Evolutionary conservation across 108 stramenopile genomes (phyloP).

Genomic region (Poteriospumella lacustris): DNA sequence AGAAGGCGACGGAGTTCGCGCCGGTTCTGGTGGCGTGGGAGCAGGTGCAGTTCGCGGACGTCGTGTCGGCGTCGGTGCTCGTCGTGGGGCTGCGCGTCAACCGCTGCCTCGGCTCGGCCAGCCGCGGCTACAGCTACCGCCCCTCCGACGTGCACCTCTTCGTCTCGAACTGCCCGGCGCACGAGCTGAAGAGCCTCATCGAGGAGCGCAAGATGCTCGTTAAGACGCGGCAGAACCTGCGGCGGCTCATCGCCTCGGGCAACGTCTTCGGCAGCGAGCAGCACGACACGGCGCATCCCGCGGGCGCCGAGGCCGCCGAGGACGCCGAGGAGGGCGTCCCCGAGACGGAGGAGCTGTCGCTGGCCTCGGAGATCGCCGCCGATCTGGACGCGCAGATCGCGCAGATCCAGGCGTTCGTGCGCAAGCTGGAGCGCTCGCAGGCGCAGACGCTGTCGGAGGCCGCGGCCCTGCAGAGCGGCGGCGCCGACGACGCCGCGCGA

Average conservation of each 20-base stretch:
- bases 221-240: neutral
- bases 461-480: too few species aligned
- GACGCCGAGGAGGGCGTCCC: neutral
- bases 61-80: slow-evolving; percentile 4
- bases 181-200: neutral
- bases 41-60: neutral
- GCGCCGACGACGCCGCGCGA: too few species aligned
- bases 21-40: slow-evolving; percentile 1
- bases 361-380: neutral
- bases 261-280: neutral
- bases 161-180: neutral
- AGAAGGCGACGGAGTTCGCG: neutral
- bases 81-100: neutral
- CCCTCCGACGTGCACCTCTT: slow-evolving; percentile 18
- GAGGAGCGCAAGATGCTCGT: neutral
- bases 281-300: too few species aligned
- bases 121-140: neutral
- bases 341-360: neutral
- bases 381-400: neutral
- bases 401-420: too few species aligned
- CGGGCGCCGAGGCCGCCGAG: neutral
- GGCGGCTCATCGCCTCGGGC: neutral
- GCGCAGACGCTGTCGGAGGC: too few species aligned
- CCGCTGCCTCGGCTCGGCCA: neutral
- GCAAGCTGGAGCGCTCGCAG: too few species aligned